Evolutionary conservation across 345 rosid genomes (phyloP), one percentile per base, ranked within the genome.

Genomic region (Gossypium raimondii): DNA sequence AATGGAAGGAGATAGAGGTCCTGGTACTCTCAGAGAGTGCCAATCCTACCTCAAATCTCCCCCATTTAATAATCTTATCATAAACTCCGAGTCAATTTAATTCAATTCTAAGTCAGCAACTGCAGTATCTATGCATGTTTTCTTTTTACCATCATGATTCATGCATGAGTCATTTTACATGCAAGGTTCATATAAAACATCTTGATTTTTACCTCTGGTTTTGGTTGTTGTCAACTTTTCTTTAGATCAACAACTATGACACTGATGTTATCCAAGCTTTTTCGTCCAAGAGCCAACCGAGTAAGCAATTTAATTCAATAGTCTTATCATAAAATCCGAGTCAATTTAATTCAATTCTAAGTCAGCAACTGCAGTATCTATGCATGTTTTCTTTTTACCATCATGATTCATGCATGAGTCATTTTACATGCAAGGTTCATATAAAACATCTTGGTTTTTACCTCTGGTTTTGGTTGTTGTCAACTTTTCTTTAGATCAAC

Each of bases 401-500:
- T 9, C 61, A 57, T 20, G 27, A 20, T 9, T 18, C 29, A 20
- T 57, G 61, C 61, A 57, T 18, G 62, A 65, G 20, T 64, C 66
- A 77, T 61, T 34, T 24, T 72, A 72, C 73, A 17, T 68, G 70
- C 78, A 58, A 68, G 27, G 75, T 65, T 75, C 58, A 17, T 45
- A 38, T 55, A 22, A 73, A 34, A 72, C 62, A 67, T 72, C 18
- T 29, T 10, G 38, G 57, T 51, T 52, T n/a, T 56, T 52, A 29
- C 29, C 60, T 65, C 50, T 25, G 38, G 3, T 53, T 58, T 57
- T 11, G 4, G 27, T 8, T 25, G 60, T n/a, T 0, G 60, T 72
- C 68, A 55, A 73, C 84, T 77, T 73, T 69, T 79, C 83, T 77
- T 86, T 2, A 93, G 86, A 81, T 91, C 93, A 72, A 88, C 83